phyloP scores from a whole-genome alignment of 1,284 basidiomycete species.

The Trametes polyzona region DNA sequence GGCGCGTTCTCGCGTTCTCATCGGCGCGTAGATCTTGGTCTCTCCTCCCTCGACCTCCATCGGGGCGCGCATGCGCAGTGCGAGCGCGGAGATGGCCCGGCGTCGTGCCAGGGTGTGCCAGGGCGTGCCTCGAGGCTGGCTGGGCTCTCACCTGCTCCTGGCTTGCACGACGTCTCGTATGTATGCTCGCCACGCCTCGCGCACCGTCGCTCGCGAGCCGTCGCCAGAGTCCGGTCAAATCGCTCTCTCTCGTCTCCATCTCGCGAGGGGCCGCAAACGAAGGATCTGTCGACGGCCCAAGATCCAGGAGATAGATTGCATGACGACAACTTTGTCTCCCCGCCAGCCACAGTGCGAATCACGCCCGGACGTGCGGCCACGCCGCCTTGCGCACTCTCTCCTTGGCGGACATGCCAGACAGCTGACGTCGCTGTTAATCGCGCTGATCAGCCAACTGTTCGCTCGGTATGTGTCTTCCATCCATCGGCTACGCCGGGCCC shows the following conservation, averaged over 20 bases:
- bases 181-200: not conserved
- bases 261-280: not conserved
- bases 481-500: not conserved
- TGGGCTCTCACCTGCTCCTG: not conserved
- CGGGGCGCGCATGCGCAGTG: too few species aligned
- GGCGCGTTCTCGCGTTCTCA: not conserved
- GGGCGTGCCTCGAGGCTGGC: slow-evolving; percentile 3
- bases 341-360: slow-evolving; percentile 4
- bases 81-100: too few species aligned
- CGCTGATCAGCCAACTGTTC: slow-evolving; percentile 8
- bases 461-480: slow-evolving; percentile 10
- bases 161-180: not conserved
- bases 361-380: not conserved
- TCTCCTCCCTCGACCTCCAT: not conserved
- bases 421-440: slow-evolving; percentile 6
- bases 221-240: slow-evolving; percentile 1
- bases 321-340: not conserved
- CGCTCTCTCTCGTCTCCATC: not conserved
- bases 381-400: not conserved
- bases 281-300: not conserved
- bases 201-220: not conserved
- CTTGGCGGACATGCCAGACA: not conserved
- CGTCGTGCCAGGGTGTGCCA: not conserved
- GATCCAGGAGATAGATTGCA: slow-evolving; percentile 14
- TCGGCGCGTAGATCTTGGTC: not conserved